These are phyloP conservation scores for Rhodotorula taiwanensis DNA, from an alignment of 768 basidiomycete species.

Conservation along the genomic window DNA sequence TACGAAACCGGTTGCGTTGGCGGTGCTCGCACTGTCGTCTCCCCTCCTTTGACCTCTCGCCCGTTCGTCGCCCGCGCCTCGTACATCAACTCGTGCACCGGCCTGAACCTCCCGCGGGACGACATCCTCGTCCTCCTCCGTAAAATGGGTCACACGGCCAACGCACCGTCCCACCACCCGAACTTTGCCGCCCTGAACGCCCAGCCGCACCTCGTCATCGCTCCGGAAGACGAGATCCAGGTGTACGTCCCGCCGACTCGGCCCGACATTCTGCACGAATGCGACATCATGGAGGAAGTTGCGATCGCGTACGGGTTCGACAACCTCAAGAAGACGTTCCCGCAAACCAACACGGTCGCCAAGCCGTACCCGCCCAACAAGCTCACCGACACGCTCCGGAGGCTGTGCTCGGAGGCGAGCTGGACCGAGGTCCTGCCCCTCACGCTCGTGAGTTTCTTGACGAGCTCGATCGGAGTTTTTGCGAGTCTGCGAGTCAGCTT, in stretches of 20 bases:
- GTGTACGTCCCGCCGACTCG: constrained; percentile 87
- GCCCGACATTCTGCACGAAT: constrained; percentile 95
- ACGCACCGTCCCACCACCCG: constrained; percentile 53
- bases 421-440: constrained; percentile 94
- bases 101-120: constrained; percentile 60
- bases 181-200: constrained; percentile 27
- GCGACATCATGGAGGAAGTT: constrained; percentile 96
- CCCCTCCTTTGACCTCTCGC: constrained; percentile 71
- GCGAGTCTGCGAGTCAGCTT: too few species aligned
- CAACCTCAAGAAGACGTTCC: constrained; percentile 86
- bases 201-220: constrained; percentile 17
- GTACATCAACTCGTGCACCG: constrained; percentile 94
- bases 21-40: constrained; percentile 60
- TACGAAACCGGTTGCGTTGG: constrained; percentile 58
- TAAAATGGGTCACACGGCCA: constrained; percentile 70
- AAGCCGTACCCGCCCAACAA: constrained; percentile 85
- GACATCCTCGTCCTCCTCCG: constrained; percentile 67
- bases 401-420: constrained; percentile 87
- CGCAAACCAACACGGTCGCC: constrained; percentile 86
- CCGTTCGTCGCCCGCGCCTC: constrained; percentile 68
- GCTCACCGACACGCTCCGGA: constrained; percentile 76
- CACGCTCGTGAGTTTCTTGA: constrained; percentile 62
- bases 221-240: constrained; percentile 56
- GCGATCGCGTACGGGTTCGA: constrained; percentile 98
- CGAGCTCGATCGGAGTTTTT: neutral